Base-by-base conservation (phyloP, 306 rosid genomes). In the Acmispon strigosus region DNA sequence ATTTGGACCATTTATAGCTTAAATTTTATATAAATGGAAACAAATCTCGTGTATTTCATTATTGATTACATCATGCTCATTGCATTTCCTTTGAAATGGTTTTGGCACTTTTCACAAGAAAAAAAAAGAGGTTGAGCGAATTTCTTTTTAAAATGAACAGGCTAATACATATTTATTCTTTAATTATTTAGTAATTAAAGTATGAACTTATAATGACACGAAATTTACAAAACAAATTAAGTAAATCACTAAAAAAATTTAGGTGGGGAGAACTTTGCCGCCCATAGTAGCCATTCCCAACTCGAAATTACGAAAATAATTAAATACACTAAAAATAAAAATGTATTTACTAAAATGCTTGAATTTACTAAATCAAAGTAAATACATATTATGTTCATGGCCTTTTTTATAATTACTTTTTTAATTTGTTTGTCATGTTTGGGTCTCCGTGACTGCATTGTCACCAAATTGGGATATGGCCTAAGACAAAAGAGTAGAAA, bases 401-500 rank as follows among this genome's bases (percentile, higher is more conserved):
- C 37, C 0, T 0, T 32, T 32, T 32, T 6, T 32, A 32, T 32
- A 22, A 22, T 6, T 32, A 32, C 8, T 32, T 32, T 0, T 32
- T 32, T 4, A 10, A 43, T 37, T 62, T 8, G 44, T 50, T 70
- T 52, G 50, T 75, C 19, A 55, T 55, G 74, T 80, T 62, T 36
- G 32, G n/a, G 71, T 15, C 68, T 61, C 59, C 54, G 63, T 71
- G 69, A 50, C 72, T 50, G 32, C 49, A 29, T 22, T 29, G 58
- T 72, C 69, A 77, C 62, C 41, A 72, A 36, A 68, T 27, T 59
- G 37, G 58, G 56, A 70, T 77, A 27, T 36, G 19, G 63, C 11
- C 42, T 19, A 24, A 14, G 75, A 59, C 62, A 74, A 65, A 83
- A 66, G 4, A 57, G 24, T n/a, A 43, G 73, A 22, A 62, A 34